phyloP scores from a whole-genome alignment of 768 basidiomycete genomes.

The Cystobasidium ongulense region DNA sequence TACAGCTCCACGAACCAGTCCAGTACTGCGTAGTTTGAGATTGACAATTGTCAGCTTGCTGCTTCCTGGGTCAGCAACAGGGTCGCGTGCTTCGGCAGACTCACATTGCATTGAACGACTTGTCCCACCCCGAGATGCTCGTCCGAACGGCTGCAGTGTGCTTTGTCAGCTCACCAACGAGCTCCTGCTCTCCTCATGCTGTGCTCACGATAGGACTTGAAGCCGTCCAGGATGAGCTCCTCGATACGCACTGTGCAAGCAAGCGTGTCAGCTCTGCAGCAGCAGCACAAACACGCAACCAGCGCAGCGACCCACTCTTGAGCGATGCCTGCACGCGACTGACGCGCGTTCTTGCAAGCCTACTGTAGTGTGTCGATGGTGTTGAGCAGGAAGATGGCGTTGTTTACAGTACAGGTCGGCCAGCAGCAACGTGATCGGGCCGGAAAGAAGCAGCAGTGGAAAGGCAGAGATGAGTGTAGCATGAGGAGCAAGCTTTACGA shows the following conservation, averaged over 20 bases:
- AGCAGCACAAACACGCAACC: neutral
- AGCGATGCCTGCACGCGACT: neutral
- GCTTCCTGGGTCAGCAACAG: neutral
- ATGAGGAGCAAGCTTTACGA: neutral
- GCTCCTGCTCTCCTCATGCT: too few species aligned
- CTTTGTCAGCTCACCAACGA: neutral
- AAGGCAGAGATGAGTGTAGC: neutral
- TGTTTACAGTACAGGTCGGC: neutral
- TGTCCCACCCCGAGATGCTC: constrained; percentile 91
- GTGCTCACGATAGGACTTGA: constrained; percentile 72
- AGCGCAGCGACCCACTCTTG: neutral
- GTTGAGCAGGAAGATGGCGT: neutral
- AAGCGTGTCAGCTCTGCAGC: neutral
- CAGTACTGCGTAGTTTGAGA: constrained; percentile 41
- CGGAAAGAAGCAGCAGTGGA: neutral
- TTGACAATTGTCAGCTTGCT: neutral
- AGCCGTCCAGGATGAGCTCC: constrained; percentile 91
- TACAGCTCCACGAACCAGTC: constrained; percentile 36
- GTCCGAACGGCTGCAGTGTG: constrained; percentile 61
- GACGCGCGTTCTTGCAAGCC: neutral
- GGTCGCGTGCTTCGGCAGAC: constrained; percentile 53
- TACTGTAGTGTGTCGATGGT: neutral
- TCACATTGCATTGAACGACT: constrained; percentile 90
- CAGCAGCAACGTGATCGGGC: neutral
- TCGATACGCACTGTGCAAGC: constrained; percentile 67